Conservation (phyloP, 2,329 filamentous ascomycete genomes). For the Lecanosticta acicola region DNA sequence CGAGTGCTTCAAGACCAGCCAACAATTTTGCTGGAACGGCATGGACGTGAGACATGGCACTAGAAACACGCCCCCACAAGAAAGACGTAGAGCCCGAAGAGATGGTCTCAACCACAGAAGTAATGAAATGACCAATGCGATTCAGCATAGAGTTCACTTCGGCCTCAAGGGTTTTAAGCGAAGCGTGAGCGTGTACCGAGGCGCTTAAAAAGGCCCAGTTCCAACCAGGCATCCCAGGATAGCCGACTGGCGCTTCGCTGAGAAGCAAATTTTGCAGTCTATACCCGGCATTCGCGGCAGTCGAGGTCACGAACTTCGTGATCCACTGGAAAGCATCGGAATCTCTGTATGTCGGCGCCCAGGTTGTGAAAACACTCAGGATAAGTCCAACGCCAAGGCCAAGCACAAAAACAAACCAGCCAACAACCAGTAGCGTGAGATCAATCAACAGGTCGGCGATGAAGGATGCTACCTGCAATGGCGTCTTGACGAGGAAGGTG, state of each 20-base stretch:
- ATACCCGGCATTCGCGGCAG: slow-evolving; percentile 18
- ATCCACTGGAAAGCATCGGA: slow-evolving; percentile 14
- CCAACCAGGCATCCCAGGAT: slow-evolving; percentile 14
- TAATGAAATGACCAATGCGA: slow-evolving; percentile 20
- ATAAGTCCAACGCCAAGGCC: slow-evolving; percentile 10
- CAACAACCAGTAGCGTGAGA: slow-evolving; percentile 56
- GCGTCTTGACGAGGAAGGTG: slow-evolving; percentile 58
- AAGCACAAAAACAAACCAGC: slow-evolving; percentile 18
- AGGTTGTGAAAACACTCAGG: slow-evolving; percentile 7
- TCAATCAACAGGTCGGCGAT: slow-evolving; percentile 78
- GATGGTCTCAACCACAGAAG: slow-evolving; percentile 22
- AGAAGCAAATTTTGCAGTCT: slow-evolving; percentile 22
- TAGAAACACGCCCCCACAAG: slow-evolving; percentile 12
- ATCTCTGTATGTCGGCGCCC: slow-evolving; percentile 8
- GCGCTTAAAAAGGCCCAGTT: slow-evolving; percentile 25
- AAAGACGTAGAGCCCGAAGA: slow-evolving; percentile 21
- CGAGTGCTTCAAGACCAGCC: slow-evolving; percentile 11
- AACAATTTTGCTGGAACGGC: slow-evolving; percentile 12
- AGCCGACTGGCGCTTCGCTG: slow-evolving; percentile 6
- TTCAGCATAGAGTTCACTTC: slow-evolving; percentile 23
- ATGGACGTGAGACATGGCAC: slow-evolving; percentile 7
- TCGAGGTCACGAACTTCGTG: slow-evolving; percentile 16
- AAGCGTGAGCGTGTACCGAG: slow-evolving; percentile 27
- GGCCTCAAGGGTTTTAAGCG: slow-evolving; percentile 22
- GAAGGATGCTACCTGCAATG: slow-evolving; percentile 66